phyloP scores from a whole-genome alignment of 176 grass and related monocot species.

The Eleusine coracana region DNA sequence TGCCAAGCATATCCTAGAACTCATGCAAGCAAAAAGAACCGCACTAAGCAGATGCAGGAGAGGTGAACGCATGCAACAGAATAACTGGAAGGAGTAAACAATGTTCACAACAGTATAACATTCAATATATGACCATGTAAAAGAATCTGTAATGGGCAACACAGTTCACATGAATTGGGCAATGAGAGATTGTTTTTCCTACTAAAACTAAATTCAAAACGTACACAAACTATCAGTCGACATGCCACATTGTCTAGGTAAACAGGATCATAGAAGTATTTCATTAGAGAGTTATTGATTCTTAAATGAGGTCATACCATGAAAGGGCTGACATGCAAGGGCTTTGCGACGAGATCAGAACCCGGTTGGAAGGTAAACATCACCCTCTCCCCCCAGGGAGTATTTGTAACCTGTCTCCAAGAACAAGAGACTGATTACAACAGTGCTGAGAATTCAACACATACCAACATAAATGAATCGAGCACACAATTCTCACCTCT shows the following conservation, averaged over 20 bases:
- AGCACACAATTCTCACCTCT: conserved; percentile 45
- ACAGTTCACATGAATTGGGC: background rate
- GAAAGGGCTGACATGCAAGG: conserved; percentile 92
- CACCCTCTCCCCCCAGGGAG: conserved; percentile 87
- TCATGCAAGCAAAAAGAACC: conserved; percentile 34
- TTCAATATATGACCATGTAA: background rate
- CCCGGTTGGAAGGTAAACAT: conserved; percentile 72
- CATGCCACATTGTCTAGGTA: background rate
- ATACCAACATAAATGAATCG: background rate
- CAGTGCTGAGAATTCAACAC: background rate
- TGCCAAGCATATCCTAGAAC: conserved; percentile 83
- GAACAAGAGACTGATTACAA: background rate
- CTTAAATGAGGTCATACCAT: conserved; percentile 54
- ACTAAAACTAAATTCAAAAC: background rate
- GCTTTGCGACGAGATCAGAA: conserved; percentile 81
- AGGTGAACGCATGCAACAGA: background rate
- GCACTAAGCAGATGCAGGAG: conserved; percentile 16
- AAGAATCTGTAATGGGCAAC: background rate
- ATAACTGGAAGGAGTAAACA: background rate
- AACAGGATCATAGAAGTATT: background rate
- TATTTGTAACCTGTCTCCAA: conserved; percentile 80
- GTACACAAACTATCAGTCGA: background rate
- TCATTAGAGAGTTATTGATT: background rate
- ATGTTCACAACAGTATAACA: background rate
- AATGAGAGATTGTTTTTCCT: background rate